These are phyloP conservation scores for Chrysosporium keratinophilum DNA, from an alignment of 2,329 filamentous ascomycete species.

Conservation along the genomic window DNA sequence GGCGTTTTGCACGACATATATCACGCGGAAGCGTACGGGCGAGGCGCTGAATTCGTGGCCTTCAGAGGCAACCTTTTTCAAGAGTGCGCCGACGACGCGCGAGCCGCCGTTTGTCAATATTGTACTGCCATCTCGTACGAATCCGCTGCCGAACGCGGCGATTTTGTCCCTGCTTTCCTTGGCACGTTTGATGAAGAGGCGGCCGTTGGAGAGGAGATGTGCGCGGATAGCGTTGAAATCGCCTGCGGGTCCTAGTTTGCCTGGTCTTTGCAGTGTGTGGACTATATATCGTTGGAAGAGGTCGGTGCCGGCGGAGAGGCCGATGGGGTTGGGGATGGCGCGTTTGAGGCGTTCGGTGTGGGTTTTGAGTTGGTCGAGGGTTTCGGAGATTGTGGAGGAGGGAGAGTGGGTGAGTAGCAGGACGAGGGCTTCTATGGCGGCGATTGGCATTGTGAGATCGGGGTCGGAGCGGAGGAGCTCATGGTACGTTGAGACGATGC, in stretches of 20 bases:
- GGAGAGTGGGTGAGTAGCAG: slow-evolving; percentile 69
- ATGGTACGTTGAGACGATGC: slow-evolving; percentile 57
- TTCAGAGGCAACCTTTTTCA: slow-evolving; percentile 62
- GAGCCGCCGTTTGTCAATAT: slow-evolving; percentile 89
- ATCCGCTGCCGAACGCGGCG: slow-evolving; percentile 64
- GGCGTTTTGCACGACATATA: slow-evolving; percentile 54
- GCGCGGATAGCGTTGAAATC: slow-evolving; percentile 74
- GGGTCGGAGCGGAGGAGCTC: slow-evolving; percentile 57
- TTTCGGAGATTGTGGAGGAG: slow-evolving; percentile 84
- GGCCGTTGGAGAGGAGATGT: slow-evolving; percentile 75
- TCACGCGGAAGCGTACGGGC: slow-evolving; percentile 66
- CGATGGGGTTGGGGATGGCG: slow-evolving; percentile 76
- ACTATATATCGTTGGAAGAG: slow-evolving; percentile 92
- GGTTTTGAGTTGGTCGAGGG: slow-evolving; percentile 69
- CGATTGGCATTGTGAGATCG: slow-evolving; percentile 89
- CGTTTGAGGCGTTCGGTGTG: slow-evolving; percentile 69
- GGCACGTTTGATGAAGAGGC: slow-evolving; percentile 75
- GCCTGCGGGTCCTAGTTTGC: slow-evolving; percentile 42
- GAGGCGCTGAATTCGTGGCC: slow-evolving; percentile 41
- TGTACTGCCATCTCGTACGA: slow-evolving; percentile 66
- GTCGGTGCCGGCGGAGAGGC: slow-evolving; percentile 85
- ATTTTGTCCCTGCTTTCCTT: slow-evolving; percentile 78
- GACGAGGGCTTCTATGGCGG: slow-evolving; percentile 85
- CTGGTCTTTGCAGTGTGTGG: slow-evolving; percentile 52
- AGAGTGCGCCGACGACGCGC: slow-evolving; percentile 66